Evolutionary conservation across 495 filamentous ascomycete genomes (phyloP), one percentile per base, ranked within the genome.

Genomic region (Choiromyces venosus): DNA sequence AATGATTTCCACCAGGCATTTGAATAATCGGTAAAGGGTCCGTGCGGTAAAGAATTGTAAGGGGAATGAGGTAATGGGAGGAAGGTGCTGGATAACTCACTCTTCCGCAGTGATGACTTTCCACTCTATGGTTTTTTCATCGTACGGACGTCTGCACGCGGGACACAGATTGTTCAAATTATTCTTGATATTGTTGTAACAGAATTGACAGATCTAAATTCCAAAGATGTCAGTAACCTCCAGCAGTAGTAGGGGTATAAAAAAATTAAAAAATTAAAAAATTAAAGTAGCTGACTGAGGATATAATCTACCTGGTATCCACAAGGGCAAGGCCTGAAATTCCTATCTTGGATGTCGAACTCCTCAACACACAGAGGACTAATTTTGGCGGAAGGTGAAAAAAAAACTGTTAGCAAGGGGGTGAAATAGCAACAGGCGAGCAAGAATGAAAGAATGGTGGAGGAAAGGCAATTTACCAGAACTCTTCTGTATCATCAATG

Each of bases 291-390:
- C 36, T 29, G 36, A 68, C 35, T 37, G 21, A 29, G 66, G 18
- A 40, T 42, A 40, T 68, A 40, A n/a, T 18, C 65, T 88, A 98
- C 95, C 87, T 97, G 93, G 80, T 98, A 99, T 46, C 96, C 96
- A 82, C 95, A 99, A 37, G 94, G 96, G 85, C 96, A 99, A 73
- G 96, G 96, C 78, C 89, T 91, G 84, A 99, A 99, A 85, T 96
- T 96, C 83, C 92, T 91, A 85, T 99, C 96, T 38, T 92, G 93
- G 56, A 97, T 89, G 82, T 98, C 96, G 81, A 98, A 93, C 86
- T 98, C 96, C 85, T 99, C 96, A 82, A 99, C 95, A 84, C 96
- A 99, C 66, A 99, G 91, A 80, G 96, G 96, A 83, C 92, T 95
- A 33, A 61, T 33, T 33, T 61, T 33, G 25, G 12, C 10, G 25